Percentiles rank a stretch among this genome's conserved stretches.
phyloP scores from a whole-genome alignment of 1,284 basidiomycete species.

The Cutaneotrichosporon sp. region DNA sequence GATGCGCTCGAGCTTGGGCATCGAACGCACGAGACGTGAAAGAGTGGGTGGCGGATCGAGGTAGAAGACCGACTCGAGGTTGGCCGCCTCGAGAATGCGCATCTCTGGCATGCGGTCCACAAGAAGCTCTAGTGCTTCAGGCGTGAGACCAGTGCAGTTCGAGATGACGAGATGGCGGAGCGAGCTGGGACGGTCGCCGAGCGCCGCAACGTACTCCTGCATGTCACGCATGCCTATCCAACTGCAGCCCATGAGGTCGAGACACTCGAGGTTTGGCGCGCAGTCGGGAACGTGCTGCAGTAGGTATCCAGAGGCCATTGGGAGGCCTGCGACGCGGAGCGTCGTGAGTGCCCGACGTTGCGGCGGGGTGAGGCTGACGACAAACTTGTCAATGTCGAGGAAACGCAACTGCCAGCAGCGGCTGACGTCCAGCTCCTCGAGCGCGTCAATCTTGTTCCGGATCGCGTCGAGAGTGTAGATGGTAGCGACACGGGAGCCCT shows the following conservation, averaged over 20 bases:
- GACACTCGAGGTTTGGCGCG: conserved; percentile 70
- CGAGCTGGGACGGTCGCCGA: conserved; percentile 42
- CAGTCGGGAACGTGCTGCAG: conserved; percentile 64
- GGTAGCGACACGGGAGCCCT: conserved; percentile 57
- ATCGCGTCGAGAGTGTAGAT: conserved; percentile 12
- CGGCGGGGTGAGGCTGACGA: conserved; percentile 42
- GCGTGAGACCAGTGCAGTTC: conserved; percentile 69
- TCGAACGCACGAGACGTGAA: conserved; percentile 36
- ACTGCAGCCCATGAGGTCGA: conserved; percentile 71
- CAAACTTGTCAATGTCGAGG: conserved; percentile 56
- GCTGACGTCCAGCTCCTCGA: conserved; percentile 68
- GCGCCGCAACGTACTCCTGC: conserved; percentile 55
- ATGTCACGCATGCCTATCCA: conserved; percentile 21
- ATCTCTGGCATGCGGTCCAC: conserved; percentile 69
- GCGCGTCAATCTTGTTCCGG: conserved; percentile 58
- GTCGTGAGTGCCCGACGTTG: conserved; percentile 24
- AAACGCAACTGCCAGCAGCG: conserved; percentile 70
- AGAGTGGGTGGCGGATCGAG: conserved; percentile 25
- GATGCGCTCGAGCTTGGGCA: conserved; percentile 68
- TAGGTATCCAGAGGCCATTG: conserved; percentile 56
- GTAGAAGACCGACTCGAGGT: conserved; percentile 55
- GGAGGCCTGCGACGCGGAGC: conserved; percentile 66
- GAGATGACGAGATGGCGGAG: conserved; percentile 78
- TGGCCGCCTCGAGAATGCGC: conserved; percentile 79
- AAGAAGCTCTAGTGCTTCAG: conserved; percentile 69